A percentile compares a stretch with the other conserved stretches of the same genome.
Evolutionary conservation across 176 grass and related monocot species (phyloP).

Genomic region (Miscanthus lutarioriparius): DNA sequence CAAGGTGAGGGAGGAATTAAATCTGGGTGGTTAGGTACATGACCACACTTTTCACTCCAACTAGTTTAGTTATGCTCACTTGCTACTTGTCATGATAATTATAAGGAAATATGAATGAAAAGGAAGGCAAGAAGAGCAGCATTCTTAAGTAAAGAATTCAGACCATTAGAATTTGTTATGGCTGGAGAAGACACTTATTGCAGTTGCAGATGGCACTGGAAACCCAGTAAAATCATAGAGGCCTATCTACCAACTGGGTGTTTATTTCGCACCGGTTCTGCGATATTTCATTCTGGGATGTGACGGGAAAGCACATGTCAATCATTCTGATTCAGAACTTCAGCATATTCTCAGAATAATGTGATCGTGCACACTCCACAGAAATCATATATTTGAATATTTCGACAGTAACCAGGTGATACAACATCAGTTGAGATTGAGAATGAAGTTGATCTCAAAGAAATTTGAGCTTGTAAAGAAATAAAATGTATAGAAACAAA

Average conservation of each 20-base stretch:
- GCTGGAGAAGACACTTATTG: not conserved
- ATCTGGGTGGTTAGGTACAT: not conserved
- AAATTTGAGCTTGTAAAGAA: not conserved
- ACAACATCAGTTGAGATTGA: not conserved
- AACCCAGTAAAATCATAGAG: not conserved
- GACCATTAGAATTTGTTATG: not conserved
- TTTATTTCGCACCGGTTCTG: not conserved
- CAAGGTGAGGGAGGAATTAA: not conserved
- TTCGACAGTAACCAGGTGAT: slow-evolving; percentile 3
- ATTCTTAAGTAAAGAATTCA: not conserved
- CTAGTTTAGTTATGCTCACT: not conserved
- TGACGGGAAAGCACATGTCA: not conserved
- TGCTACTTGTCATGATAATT: not conserved
- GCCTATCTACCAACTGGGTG: not conserved
- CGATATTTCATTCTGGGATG: not conserved
- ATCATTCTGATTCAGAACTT: slow-evolving; percentile 20
- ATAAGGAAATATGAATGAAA: not conserved
- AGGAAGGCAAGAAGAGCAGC: not conserved
- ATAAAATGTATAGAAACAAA: slow-evolving; percentile 17
- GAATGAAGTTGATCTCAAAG: not conserved
- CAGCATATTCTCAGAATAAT: not conserved
- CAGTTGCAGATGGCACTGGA: not conserved
- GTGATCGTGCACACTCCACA: not conserved
- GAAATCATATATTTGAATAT: not conserved
- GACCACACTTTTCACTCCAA: not conserved